Conservation (phyloP, 441 rosid species). For the Pelargonium myrrhifolium region DNA sequence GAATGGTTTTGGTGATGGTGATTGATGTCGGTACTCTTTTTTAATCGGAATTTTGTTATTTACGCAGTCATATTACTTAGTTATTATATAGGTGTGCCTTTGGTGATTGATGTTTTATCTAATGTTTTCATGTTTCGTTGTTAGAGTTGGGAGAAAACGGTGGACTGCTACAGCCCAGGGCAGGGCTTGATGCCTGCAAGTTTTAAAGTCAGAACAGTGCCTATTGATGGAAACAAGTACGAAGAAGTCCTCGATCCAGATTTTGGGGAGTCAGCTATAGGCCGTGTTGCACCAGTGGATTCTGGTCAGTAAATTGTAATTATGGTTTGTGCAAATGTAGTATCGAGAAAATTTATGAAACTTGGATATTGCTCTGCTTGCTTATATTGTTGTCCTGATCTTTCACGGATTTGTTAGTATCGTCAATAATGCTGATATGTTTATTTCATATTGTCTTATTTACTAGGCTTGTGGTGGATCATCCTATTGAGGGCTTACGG, state of each 20-base stretch:
- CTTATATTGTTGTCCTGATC: too few species aligned
- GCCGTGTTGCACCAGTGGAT: conserved; percentile 75
- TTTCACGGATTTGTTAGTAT: too few species aligned
- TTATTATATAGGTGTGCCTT: neutral
- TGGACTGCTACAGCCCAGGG: conserved; percentile 95
- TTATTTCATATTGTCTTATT: conserved; percentile 2
- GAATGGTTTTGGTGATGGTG: neutral
- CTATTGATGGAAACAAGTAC: conserved; percentile 55
- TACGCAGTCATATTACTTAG: too few species aligned
- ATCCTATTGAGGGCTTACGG: conserved; percentile 83
- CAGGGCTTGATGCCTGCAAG: conserved; percentile 98
- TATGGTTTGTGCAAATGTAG: neutral
- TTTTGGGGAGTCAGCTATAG: conserved; percentile 92
- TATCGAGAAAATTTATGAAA: too few species aligned
- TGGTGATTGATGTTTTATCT: neutral
- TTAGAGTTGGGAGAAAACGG: conserved; percentile 97
- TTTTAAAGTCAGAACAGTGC: conserved; percentile 80
- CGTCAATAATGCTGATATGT: too few species aligned
- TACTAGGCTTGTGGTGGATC: conserved; percentile 89
- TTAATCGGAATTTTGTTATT: too few species aligned
- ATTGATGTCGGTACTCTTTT: too few species aligned
- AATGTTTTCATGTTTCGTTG: conserved; percentile 20
- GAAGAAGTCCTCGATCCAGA: conserved; percentile 89
- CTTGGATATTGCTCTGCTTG: too few species aligned
- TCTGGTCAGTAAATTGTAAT: conserved; percentile 43